Percentiles rank a stretch among this genome's conserved stretches.
Conservation (phyloP, 176 grass and related monocot species). For the Alopecurus myosuroides region DNA sequence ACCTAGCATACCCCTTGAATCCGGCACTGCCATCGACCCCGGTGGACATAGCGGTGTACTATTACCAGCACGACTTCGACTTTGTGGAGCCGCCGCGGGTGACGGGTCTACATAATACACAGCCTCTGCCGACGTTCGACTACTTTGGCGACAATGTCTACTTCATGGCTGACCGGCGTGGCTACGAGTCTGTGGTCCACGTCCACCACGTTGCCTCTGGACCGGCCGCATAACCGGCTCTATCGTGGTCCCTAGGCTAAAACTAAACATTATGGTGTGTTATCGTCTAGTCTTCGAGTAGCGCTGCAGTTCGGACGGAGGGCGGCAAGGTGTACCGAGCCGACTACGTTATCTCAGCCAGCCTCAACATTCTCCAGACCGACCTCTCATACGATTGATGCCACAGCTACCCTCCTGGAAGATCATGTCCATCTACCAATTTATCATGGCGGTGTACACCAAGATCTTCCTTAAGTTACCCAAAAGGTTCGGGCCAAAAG, state of each 20-base stretch:
- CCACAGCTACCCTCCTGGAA: conserved; percentile 51
- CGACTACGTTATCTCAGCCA: conserved; percentile 49
- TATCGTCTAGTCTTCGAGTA: conserved; percentile 13
- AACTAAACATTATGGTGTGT: conserved; percentile 33
- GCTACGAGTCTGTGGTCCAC: conserved; percentile 38
- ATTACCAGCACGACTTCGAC: too few species aligned
- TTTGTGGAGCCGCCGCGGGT: too few species aligned
- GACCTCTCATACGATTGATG: conserved; percentile 49
- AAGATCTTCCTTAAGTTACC: too few species aligned
- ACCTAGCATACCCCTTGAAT: too few species aligned
- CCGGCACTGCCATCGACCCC: too few species aligned
- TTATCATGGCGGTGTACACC: conserved; percentile 61
- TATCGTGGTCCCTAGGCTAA: conserved; percentile 35
- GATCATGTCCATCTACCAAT: conserved; percentile 42
- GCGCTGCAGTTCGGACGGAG: conserved; percentile 40
- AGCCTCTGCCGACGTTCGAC: conserved; percentile 33
- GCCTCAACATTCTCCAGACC: conserved; percentile 55
- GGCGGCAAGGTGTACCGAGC: conserved; percentile 33
- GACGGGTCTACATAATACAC: conserved; percentile 37
- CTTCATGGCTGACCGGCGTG: too few species aligned
- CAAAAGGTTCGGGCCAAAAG: conserved; percentile 55
- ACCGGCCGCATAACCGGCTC: conserved; percentile 13
- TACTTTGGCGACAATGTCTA: conserved; percentile 40
- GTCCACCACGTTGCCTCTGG: conserved; percentile 47
- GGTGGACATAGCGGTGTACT: too few species aligned